These are phyloP conservation scores for Tolypocladium nubicola DNA, from an alignment of 2,329 filamentous ascomycete species.

Conservation along the genomic window DNA sequence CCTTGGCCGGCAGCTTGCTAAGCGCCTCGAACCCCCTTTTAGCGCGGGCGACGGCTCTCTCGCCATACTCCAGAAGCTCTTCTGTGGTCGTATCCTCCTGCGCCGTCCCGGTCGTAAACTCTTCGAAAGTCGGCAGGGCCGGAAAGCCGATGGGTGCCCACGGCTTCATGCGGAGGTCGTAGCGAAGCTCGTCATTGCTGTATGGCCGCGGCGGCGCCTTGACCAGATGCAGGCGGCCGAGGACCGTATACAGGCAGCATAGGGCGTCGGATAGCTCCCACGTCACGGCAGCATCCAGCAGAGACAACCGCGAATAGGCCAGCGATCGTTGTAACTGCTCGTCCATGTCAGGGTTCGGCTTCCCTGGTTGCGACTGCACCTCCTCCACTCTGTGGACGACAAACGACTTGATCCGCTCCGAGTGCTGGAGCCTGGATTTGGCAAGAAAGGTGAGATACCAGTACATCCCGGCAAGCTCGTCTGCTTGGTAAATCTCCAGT, in stretches of 20 bases:
- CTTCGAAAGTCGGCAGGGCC: constrained; percentile 52
- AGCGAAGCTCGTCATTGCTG: constrained; percentile 55
- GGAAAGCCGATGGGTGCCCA: constrained; percentile 62
- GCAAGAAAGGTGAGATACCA: constrained; percentile 74
- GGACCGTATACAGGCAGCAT: constrained; percentile 52
- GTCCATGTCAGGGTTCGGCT: constrained; percentile 19
- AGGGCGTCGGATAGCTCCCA: constrained; percentile 45
- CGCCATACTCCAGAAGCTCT: constrained; percentile 33
- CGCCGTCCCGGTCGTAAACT: constrained; percentile 38
- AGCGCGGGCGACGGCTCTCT: constrained; percentile 33
- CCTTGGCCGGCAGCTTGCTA: constrained; percentile 36
- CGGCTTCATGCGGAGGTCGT: constrained; percentile 79
- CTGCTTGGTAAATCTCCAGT: constrained; percentile 75
- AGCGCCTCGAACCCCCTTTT: constrained; percentile 47
- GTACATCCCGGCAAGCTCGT: constrained; percentile 84
- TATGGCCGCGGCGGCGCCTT: constrained; percentile 48
- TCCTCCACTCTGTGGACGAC: constrained; percentile 31
- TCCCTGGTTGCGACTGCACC: constrained; percentile 6
- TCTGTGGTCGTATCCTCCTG: constrained; percentile 27
- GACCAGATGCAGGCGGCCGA: constrained; percentile 49
- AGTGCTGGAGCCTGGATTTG: constrained; percentile 55
- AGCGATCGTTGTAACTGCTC: constrained; percentile 37
- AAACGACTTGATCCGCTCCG: constrained; percentile 63
- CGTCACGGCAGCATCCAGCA: constrained; percentile 55
- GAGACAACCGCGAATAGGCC: constrained; percentile 46